These are phyloP conservation scores for Capsicum pubescens DNA, from an alignment of 257 asterid genomes.

Conservation along the genomic window DNA sequence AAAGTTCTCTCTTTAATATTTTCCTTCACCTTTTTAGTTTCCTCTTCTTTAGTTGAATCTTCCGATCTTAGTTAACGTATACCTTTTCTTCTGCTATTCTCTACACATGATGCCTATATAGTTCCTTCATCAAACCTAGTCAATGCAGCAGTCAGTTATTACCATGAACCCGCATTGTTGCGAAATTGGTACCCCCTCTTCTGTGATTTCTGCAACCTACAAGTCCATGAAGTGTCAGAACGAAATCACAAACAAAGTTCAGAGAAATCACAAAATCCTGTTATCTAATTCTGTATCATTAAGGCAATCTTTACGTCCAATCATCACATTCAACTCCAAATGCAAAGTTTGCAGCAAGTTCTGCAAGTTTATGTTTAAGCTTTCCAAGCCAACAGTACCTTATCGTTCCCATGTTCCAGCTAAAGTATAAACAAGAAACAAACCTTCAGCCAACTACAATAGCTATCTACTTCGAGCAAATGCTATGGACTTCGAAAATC, in stretches of 20 bases:
- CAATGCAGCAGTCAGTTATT: constrained; percentile 25
- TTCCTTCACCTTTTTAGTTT: too few relatives aligned
- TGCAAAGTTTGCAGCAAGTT: not conserved
- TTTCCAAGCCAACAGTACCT: not conserved
- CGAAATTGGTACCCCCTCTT: too few relatives aligned
- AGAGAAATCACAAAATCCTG: not conserved
- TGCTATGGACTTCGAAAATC: not conserved
- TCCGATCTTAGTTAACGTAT: too few relatives aligned
- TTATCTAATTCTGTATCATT: not conserved
- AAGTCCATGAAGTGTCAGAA: constrained; percentile 33
- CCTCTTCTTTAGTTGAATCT: too few relatives aligned
- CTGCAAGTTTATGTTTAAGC: constrained; percentile 6
- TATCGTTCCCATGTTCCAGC: not conserved
- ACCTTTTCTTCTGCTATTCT: too few relatives aligned
- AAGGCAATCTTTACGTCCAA: not conserved
- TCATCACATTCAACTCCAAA: not conserved
- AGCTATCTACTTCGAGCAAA: not conserved
- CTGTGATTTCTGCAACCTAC: constrained; percentile 83
- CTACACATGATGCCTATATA: not conserved
- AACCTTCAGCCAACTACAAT: too few relatives aligned
- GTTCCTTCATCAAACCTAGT: not conserved
- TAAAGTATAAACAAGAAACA: not conserved
- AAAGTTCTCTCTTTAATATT: too few relatives aligned
- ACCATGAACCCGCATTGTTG: constrained; percentile 71
- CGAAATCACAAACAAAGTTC: not conserved